Conservation (phyloP, 805 yeast species). For the Pichia eremophila region DNA sequence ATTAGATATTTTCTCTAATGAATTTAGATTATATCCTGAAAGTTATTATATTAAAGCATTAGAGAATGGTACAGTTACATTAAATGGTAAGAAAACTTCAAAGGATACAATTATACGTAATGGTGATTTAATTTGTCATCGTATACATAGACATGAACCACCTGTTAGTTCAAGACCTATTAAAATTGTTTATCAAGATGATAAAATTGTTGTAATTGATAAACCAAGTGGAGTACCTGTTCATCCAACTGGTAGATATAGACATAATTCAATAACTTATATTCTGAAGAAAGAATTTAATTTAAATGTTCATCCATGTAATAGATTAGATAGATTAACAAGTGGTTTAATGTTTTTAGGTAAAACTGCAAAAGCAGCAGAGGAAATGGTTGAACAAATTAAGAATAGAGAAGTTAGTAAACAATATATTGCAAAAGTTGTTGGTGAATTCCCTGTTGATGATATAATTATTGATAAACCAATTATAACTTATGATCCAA, state of each 20-base stretch:
- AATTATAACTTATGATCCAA: constrained; percentile 61
- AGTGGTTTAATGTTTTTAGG: constrained; percentile 92
- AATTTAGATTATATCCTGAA: constrained; percentile 72
- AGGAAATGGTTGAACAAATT: constrained; percentile 59
- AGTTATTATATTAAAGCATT: constrained; percentile 52
- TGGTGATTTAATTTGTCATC: constrained; percentile 76
- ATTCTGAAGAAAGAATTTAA: constrained; percentile 65
- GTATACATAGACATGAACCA: constrained; percentile 86
- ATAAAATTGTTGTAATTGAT: constrained; percentile 70
- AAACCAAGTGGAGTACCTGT: constrained; percentile 94
- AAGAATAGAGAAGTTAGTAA: constrained; percentile 68
- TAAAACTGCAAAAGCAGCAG: constrained; percentile 71
- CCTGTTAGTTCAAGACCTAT: constrained; percentile 57
- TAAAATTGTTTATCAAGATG: constrained; percentile 63
- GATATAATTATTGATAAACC: constrained; percentile 55
- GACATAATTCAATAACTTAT: constrained; percentile 68
- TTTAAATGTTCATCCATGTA: constrained; percentile 67
- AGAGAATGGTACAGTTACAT: constrained; percentile 56
- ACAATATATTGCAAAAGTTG: constrained; percentile 80
- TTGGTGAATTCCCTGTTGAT: constrained; percentile 69
- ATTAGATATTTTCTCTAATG: constrained; percentile 71
- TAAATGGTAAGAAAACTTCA: constrained; percentile 59
- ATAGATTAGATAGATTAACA: constrained; percentile 81
- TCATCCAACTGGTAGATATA: constrained; percentile 85
- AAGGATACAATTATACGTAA: constrained; percentile 60